Evolutionary conservation across 176 grass and related monocot species (phyloP).

Genomic region (Chrysopogon serrulatus): DNA sequence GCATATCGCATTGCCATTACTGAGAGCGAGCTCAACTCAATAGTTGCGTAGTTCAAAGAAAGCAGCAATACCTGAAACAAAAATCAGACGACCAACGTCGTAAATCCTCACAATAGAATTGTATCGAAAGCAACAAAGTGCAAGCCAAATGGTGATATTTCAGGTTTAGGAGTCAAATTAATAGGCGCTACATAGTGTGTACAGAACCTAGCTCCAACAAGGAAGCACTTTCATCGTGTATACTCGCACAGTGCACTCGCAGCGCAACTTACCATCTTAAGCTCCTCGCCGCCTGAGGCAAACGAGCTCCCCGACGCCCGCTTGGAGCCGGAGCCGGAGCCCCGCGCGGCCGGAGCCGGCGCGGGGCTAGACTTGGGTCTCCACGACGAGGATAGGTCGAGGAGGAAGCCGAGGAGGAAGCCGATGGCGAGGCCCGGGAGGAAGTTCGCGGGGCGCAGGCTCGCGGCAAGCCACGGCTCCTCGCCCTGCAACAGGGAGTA

Average conservation of each 20-base stretch:
- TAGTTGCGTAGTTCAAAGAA: neutral
- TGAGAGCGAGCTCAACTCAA: neutral
- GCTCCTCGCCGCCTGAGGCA: conserved; percentile 44
- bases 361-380: conserved; percentile 13
- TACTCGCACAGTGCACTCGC: neutral
- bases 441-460: conserved; percentile 59
- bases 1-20: neutral
- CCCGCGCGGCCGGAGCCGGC: conserved; percentile 27
- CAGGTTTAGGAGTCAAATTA: neutral
- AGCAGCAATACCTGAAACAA: neutral
- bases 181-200: neutral
- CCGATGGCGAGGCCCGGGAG: conserved; percentile 76
- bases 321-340: conserved; percentile 52
- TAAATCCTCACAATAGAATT: neutral
- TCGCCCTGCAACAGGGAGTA: conserved; percentile 26
- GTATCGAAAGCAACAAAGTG: neutral
- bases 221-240: too few relatives aligned
- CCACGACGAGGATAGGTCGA: conserved; percentile 60
- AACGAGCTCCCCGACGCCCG: conserved; percentile 19
- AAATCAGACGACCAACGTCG: neutral
- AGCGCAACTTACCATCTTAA: conserved; percentile 67
- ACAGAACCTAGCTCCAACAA: neutral
- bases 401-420: conserved; percentile 65
- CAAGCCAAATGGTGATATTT: neutral
- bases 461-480: conserved; percentile 82